Evolutionary conservation across 106 monocot genomes (phyloP), one percentile per base, ranked within the genome.

Genomic region (Triglochin maritima): DNA sequence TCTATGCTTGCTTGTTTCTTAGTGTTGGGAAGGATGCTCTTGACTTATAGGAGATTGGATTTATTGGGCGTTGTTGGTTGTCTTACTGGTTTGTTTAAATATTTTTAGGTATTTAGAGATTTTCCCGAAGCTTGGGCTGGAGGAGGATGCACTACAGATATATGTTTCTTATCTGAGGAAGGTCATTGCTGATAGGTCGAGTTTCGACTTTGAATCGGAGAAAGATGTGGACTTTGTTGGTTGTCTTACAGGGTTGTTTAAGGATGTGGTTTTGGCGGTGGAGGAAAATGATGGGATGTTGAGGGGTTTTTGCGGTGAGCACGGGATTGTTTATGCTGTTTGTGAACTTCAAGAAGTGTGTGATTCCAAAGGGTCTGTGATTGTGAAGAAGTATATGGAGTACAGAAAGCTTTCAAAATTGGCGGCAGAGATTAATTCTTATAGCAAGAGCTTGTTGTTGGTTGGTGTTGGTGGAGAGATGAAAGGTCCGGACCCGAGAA

Each of bases 341-440:
- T 89, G 78, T 56, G 92, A 86, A 71, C 77, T 98, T 66, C 98
- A 98, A 65, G 98, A 98, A 65, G 98, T 92, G 64, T 98, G 98
- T 57, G 92, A 98, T 47, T 84, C 88, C 49, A 73, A 92, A 13
- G 98, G 98, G 17, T 84, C 86, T 2, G 82, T 84, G 70, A 80
- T 92, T 46, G 60, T 98, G 68, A 88, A 84, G 69, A 92, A 73
- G 69, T 98, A 92, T 54, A 82, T 85, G 67, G 98, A 98, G 46
- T 75, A 72, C 62, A 57, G 98, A 51, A 80, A 77, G 60, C 73
- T 98, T 8, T 14, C 80, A 5, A 78, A 73, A 7, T 67, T 98
- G 4, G 81, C 84, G 2, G 75, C 91, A 3, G 92, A 89, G 68
- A 98, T 98, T 62, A 98, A 98, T 52, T 88, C 88, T 5, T 86